phyloP scores from a whole-genome alignment of 129 eudicot genomes.

The Centella asiatica region DNA sequence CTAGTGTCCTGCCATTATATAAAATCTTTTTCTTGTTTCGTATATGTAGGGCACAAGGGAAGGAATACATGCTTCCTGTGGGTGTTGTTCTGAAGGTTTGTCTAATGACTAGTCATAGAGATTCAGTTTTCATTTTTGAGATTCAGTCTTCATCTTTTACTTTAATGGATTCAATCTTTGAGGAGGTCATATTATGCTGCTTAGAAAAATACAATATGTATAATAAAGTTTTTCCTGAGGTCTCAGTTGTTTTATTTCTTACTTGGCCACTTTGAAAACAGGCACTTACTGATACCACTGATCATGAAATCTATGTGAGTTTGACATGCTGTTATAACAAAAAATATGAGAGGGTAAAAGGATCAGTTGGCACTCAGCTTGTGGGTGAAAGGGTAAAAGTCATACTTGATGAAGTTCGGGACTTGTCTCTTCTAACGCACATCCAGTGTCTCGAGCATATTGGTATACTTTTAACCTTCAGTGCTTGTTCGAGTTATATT shows the following conservation, averaged over 20 bases:
- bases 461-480: slow-evolving; percentile 34
- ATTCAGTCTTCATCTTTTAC: too few relatives aligned
- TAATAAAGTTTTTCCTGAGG: background rate
- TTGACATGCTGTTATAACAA: slow-evolving; percentile 68
- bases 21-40: background rate
- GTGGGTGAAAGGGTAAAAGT: slow-evolving; percentile 83
- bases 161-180: background rate
- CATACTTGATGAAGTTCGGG: slow-evolving; percentile 79
- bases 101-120: background rate
- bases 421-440: slow-evolving; percentile 49
- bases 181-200: background rate
- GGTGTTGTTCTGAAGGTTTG: slow-evolving; percentile 80
- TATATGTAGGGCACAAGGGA: slow-evolving; percentile 72
- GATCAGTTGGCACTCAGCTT: slow-evolving; percentile 94
- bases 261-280: slow-evolving; percentile 8
- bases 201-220: too few relatives aligned
- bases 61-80: slow-evolving; percentile 85
- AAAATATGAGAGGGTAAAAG: slow-evolving; percentile 55
- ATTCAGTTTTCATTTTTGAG: background rate
- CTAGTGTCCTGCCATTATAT: slow-evolving; percentile 7
- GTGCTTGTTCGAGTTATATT: slow-evolving; percentile 3
- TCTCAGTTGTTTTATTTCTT: background rate
- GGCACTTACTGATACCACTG: slow-evolving; percentile 81
- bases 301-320: slow-evolving; percentile 69
- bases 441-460: slow-evolving; percentile 64